Conservation (phyloP, 208 protist species). For the Endotrypanum monterogeii region DNA sequence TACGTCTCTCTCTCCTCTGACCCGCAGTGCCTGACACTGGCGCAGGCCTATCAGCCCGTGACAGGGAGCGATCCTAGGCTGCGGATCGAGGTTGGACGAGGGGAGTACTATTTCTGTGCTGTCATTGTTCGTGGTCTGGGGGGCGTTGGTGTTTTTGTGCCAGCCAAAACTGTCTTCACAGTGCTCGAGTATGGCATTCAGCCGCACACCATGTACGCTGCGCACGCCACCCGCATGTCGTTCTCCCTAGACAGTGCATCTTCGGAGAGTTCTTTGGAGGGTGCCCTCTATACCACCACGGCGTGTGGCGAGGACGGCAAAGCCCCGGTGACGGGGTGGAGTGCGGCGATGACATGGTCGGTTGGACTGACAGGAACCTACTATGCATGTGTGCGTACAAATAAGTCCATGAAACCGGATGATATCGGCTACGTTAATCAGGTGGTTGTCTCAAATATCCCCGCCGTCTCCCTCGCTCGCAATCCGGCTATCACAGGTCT, state of each 20-base stretch:
- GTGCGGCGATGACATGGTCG: conserved; percentile 32
- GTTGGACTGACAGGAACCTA: conserved; percentile 46
- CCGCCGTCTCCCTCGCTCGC: conserved; percentile 36
- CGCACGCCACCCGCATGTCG: conserved; percentile 43
- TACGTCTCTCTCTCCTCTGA: conserved; percentile 47
- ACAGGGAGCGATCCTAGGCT: conserved; percentile 17
- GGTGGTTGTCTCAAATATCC: conserved; percentile 43
- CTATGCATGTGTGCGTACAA: conserved; percentile 61
- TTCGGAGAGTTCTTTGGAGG: conserved; percentile 22
- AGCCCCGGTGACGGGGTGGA: conserved; percentile 28
- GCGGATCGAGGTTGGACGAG: conserved; percentile 42
- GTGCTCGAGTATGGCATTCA: conserved; percentile 67
- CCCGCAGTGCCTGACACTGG: conserved; percentile 37
- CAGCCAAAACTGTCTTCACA: conserved; percentile 31
- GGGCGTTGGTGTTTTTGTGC: conserved; percentile 45
- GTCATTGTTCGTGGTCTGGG: conserved; percentile 20
- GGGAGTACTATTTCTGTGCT: conserved; percentile 68
- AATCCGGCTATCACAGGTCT: conserved; percentile 48
- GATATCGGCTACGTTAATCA: conserved; percentile 35
- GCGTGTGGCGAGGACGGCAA: conserved; percentile 23
- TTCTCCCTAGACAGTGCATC: conserved; percentile 48
- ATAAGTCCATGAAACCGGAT: conserved; percentile 1
- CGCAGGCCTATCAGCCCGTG: conserved; percentile 36
- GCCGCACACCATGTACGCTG: conserved; percentile 61
- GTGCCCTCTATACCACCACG: conserved; percentile 30